Percentiles rank a stretch among this genome's conserved stretches.
Conservation (phyloP, 1,284 basidiomycete genomes). For the Neotropicomus parvogracilis region DNA sequence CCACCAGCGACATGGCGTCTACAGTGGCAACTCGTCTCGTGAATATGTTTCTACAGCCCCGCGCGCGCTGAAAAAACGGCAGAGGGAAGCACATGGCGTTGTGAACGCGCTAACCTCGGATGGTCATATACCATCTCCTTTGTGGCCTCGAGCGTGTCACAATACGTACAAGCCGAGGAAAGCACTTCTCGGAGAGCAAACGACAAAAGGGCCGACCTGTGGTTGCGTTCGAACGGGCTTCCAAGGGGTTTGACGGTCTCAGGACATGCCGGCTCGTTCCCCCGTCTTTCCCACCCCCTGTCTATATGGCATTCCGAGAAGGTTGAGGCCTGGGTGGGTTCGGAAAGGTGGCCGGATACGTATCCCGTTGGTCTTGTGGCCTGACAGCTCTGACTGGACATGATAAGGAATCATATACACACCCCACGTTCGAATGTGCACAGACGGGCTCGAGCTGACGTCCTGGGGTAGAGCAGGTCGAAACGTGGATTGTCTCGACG, state of each 20-base stretch:
- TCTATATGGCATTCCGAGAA: not conserved
- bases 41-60: not conserved
- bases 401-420: not conserved
- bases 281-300: constrained; percentile 1
- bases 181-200: not conserved
- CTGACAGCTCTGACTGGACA: not conserved
- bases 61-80: not conserved
- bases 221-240: too few relatives aligned
- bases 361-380: not conserved
- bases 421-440: not conserved
- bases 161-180: constrained; percentile 7
- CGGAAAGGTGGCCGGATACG: not conserved
- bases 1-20: constrained; percentile 1
- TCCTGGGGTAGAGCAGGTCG: not conserved
- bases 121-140: not conserved
- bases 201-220: not conserved
- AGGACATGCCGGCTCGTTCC: not conserved
- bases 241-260: not conserved
- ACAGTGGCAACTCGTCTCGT: not conserved
- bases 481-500: not conserved
- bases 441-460: not conserved
- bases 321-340: not conserved
- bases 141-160: not conserved
- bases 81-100: not conserved
- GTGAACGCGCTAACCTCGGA: not conserved